Conservation (phyloP, 2,329 filamentous ascomycete genomes). For the Bipolaris sorokiniana region DNA sequence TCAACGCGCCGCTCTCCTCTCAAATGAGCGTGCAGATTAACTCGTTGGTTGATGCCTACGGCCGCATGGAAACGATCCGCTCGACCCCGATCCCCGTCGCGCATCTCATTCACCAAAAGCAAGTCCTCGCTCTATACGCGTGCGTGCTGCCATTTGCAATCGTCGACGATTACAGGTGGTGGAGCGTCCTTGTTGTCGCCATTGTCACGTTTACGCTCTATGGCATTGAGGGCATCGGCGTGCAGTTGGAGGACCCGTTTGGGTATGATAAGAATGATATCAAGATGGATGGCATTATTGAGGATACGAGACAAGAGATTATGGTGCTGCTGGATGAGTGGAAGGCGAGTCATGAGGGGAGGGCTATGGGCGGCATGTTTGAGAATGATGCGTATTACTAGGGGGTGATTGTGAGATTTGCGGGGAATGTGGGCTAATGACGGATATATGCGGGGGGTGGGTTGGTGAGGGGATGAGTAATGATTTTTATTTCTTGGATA, state of each 20-base stretch:
- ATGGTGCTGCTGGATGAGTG: slow-evolving; percentile 65
- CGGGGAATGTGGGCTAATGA: background rate
- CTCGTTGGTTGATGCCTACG: slow-evolving; percentile 63
- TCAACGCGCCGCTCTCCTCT: slow-evolving; percentile 64
- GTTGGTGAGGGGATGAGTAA: background rate
- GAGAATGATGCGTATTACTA: slow-evolving; percentile 15
- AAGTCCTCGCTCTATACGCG: slow-evolving; percentile 67
- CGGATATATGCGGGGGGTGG: background rate
- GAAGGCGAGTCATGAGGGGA: slow-evolving; percentile 50
- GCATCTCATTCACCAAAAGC: slow-evolving; percentile 69
- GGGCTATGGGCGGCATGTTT: slow-evolving; percentile 44
- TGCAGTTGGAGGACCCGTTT: slow-evolving; percentile 70
- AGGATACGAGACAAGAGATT: slow-evolving; percentile 65
- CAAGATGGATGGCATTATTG: slow-evolving; percentile 70
- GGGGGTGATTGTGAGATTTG: background rate
- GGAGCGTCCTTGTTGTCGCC: slow-evolving; percentile 63
- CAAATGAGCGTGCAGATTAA: slow-evolving; percentile 66
- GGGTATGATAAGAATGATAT: slow-evolving; percentile 71
- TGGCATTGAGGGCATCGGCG: slow-evolving; percentile 68
- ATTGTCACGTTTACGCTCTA: slow-evolving; percentile 69
- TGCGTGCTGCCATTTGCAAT: slow-evolving; percentile 68
- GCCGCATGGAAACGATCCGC: slow-evolving; percentile 69
- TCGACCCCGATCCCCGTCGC: slow-evolving; percentile 69
- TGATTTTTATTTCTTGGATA: too few species aligned
- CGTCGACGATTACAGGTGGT: slow-evolving; percentile 68